Evolutionary conservation across 129 eudicot species (phyloP).

Genomic region (Lactuca saligna): DNA sequence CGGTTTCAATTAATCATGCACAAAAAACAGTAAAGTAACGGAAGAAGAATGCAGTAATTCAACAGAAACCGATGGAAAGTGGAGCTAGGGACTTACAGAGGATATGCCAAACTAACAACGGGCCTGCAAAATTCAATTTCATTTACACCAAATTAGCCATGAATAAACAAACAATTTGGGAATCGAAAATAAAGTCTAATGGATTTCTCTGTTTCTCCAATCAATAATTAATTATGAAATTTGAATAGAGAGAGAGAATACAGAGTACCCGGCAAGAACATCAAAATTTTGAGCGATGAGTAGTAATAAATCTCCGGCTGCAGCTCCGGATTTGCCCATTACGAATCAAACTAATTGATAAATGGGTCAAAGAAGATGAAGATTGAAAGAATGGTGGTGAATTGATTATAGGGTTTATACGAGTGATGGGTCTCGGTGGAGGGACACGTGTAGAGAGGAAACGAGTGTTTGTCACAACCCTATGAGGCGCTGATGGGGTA

Average conservation of each 20-base stretch:
- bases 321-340: slow-evolving; percentile 55
- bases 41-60: not conserved
- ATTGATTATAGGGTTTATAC: not conserved
- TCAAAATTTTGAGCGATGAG: slow-evolving; percentile 66
- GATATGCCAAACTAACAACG: slow-evolving; percentile 77
- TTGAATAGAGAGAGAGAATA: not conserved
- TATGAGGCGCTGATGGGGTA: not conserved
- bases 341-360: not conserved
- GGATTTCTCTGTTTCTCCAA: not conserved
- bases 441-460: slow-evolving; percentile 30
- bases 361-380: not conserved
- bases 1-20: too few species aligned
- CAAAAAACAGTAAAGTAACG: not conserved
- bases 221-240: not conserved
- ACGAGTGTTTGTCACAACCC: slow-evolving; percentile 12
- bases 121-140: slow-evolving; percentile 64
- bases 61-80: not conserved
- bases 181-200: not conserved
- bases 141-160: slow-evolving; percentile 20
- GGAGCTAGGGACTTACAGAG: slow-evolving; percentile 64
- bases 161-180: too few species aligned
- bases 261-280: slow-evolving; percentile 76
- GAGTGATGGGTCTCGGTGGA: slow-evolving; percentile 18
- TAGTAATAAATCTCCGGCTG: slow-evolving; percentile 59
- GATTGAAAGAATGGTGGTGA: not conserved